phyloP scores from a whole-genome alignment of 805 yeast genomes.

The Zygosaccharomyces bailii region DNA sequence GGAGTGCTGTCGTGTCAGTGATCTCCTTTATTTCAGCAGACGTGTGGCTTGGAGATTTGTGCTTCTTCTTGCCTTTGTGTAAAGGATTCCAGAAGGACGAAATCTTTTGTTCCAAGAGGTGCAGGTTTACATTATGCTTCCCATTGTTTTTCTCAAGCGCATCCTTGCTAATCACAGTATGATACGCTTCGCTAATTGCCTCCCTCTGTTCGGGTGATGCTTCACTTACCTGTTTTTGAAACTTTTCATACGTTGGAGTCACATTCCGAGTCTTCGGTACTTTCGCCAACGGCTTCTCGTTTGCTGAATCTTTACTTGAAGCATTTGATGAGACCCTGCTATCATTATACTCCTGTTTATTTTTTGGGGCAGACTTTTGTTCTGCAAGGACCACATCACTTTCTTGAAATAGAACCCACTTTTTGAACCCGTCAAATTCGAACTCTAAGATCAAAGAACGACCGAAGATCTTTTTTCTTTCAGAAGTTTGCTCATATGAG shows the following conservation, averaged over 20 bases:
- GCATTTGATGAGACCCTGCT: slow-evolving; percentile 3
- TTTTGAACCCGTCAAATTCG: slow-evolving; percentile 68
- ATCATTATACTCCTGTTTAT: slow-evolving; percentile 8
- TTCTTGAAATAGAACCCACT: slow-evolving; percentile 77
- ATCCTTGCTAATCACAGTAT: slow-evolving; percentile 28
- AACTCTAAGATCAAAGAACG: slow-evolving; percentile 79
- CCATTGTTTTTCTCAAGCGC: slow-evolving; percentile 18
- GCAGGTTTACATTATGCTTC: slow-evolving; percentile 20
- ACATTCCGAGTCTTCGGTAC: slow-evolving; percentile 16
- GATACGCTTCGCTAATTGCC: slow-evolving; percentile 17
- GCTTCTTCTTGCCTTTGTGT: slow-evolving; percentile 28
- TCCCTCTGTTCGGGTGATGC: slow-evolving; percentile 9
- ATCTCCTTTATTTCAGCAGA: slow-evolving; percentile 3
- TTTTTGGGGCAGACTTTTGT: slow-evolving; percentile 20
- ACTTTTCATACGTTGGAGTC: slow-evolving; percentile 28
- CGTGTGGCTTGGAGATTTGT: slow-evolving; percentile 12
- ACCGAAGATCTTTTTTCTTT: slow-evolving; percentile 69
- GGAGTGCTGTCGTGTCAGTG: background rate
- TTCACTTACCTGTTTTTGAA: slow-evolving; percentile 23
- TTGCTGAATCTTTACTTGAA: background rate
- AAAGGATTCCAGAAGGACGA: slow-evolving; percentile 33
- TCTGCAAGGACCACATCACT: slow-evolving; percentile 41
- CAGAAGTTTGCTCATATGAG: slow-evolving; percentile 66
- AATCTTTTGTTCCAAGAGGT: slow-evolving; percentile 27
- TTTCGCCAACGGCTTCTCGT: slow-evolving; percentile 1